Evolutionary conservation across 768 basidiomycete species (phyloP).

Genomic region (Hydnomerulius pinastri): DNA sequence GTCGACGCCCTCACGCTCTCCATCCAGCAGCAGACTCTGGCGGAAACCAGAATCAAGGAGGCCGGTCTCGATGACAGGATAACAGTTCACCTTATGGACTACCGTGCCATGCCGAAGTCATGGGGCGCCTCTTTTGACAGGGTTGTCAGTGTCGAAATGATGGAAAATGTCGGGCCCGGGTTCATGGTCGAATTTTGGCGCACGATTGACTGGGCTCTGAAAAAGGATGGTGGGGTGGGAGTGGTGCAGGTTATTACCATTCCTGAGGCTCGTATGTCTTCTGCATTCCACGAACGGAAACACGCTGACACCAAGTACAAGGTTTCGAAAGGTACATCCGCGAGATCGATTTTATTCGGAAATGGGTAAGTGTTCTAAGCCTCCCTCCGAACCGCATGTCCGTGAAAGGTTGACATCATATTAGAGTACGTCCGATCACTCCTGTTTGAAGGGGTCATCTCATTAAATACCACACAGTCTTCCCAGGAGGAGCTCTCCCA

Average conservation of each 20-base stretch:
- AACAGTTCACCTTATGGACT: conserved; percentile 75
- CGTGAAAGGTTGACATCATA: neutral
- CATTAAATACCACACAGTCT: conserved; percentile 41
- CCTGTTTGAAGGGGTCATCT: neutral
- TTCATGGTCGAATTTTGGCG: conserved; percentile 67
- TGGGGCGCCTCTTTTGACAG: conserved; percentile 71
- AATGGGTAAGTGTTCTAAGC: conserved; percentile 55
- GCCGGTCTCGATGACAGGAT: conserved; percentile 56
- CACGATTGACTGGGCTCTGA: conserved; percentile 68
- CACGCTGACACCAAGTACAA: conserved; percentile 14
- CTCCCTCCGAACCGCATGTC: neutral
- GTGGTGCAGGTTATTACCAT: conserved; percentile 78
- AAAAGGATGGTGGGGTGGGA: conserved; percentile 55
- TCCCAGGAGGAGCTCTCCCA: conserved; percentile 72
- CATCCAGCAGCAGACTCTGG: conserved; percentile 60
- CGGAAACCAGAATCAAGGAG: conserved; percentile 51
- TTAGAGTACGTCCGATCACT: conserved; percentile 4
- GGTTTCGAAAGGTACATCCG: conserved; percentile 56
- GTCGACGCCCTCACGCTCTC: conserved; percentile 78
- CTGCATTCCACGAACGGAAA: neutral
- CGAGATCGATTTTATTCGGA: conserved; percentile 75
- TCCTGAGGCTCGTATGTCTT: conserved; percentile 62
- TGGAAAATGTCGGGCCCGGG: conserved; percentile 71
- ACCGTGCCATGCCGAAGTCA: conserved; percentile 59
- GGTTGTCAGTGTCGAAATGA: conserved; percentile 76